Conservation (phyloP, 2,329 filamentous ascomycete genomes). For the Neocatenulostroma microsporum region DNA sequence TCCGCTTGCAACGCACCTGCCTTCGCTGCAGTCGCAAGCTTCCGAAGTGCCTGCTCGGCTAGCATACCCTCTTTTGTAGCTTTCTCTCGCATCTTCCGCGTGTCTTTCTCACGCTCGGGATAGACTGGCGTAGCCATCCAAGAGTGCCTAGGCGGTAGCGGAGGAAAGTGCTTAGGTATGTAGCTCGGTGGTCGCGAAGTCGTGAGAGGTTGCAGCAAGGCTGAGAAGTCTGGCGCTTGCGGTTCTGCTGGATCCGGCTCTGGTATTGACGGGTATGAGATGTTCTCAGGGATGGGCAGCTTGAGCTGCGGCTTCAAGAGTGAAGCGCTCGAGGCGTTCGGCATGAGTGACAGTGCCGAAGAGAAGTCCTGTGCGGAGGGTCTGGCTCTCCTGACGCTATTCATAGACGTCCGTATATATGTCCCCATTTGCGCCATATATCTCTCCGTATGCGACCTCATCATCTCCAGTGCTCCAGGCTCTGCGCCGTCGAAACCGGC, state of each 20-base stretch:
- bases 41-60: constrained; percentile 57
- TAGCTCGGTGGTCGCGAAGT: constrained; percentile 44
- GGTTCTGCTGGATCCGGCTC: constrained; percentile 34
- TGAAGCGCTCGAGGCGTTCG: constrained; percentile 31
- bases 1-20: constrained; percentile 42
- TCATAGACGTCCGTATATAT: constrained; percentile 52
- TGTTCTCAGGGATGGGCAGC: constrained; percentile 26
- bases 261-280: constrained; percentile 33
- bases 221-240: constrained; percentile 37
- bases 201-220: constrained; percentile 46
- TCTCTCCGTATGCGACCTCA: constrained; percentile 50
- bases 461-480: constrained; percentile 49
- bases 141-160: constrained; percentile 56
- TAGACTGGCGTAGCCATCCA: constrained; percentile 55
- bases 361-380: constrained; percentile 55
- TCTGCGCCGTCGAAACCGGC: constrained; percentile 50
- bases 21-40: constrained; percentile 45
- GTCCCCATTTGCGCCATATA: constrained; percentile 50
- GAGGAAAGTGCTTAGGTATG: constrained; percentile 54
- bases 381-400: constrained; percentile 46
- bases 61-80: constrained; percentile 58
- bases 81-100: constrained; percentile 47
- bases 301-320: constrained; percentile 36
- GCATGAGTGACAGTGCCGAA: constrained; percentile 37
- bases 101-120: constrained; percentile 51